Evolutionary conservation across 73 alveolate species (phyloP), one percentile per base, ranked within the genome.

Genomic region (Paramecium caudatum): DNA sequence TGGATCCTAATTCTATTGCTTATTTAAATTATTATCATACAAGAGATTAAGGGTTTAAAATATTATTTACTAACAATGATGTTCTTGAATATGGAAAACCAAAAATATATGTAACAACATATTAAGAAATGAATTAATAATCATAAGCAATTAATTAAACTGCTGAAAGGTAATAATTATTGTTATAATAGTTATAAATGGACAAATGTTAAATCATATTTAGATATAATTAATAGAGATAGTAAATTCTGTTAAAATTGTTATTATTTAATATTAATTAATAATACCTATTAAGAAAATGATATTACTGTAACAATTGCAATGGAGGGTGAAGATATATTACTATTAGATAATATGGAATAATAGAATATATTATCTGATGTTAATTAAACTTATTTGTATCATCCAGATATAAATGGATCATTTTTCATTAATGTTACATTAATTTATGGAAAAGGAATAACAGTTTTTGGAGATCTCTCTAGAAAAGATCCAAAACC

Each of bases 1-100:
- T 43, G 1, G 49, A 65, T 12, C 17, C 19, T n/a, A 13, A 65
- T 33, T 30, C 50, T 3, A 3, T 8, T 0, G 39, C 49, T 36
- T 65, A 32, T 32, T 43, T 65, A 13, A 65, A 65, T 33, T 65
- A 65, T 10, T 33, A 65, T 34, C 83, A 65, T 65, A 17, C 32
- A 13, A 1, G 34, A 33, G 49, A 65, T 3, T 33, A 36, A 25
- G 50, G 19, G 39, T 65, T 65, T n/a, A 33, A 36, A 5, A 65
- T 65, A 1, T 30, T 65, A 12, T 65, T 65, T n/a, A 33, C 48
- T 16, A 25, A 30, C 1, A 32, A 30, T 65, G 33, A 16, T 3
- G 55, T 30, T 1, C 16, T 49, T 4, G 15, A 36, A 3, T 33
- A 33, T 4, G 34, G 39, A 25, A 33, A 21, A 55, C 25, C 80